Evolutionary conservation across 805 yeast species (phyloP).

Genomic region (Candida namnaoensis): DNA sequence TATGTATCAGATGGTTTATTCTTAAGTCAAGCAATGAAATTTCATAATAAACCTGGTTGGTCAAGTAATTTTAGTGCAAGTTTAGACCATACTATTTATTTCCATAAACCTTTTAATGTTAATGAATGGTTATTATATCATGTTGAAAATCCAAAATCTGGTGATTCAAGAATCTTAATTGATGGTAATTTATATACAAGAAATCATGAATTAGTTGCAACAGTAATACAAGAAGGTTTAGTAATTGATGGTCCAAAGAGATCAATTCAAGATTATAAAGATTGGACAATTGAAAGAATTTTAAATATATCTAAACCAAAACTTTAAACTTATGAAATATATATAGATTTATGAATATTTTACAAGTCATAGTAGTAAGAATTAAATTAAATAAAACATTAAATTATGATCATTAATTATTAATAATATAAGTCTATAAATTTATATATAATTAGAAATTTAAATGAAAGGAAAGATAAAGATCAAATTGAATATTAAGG

Average conservation of each 20-base stretch:
- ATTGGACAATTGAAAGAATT: not conserved
- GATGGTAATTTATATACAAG: conserved; percentile 43
- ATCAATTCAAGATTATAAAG: not conserved
- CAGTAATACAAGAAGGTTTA: conserved; percentile 58
- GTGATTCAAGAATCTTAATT: conserved; percentile 41
- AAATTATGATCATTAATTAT: no score
- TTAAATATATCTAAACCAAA: not conserved
- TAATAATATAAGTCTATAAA: no score
- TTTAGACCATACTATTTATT: conserved; percentile 53
- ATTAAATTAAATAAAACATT: no score
- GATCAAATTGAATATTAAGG: no score
- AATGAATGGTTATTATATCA: conserved; percentile 42
- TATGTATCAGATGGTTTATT: conserved; percentile 47
- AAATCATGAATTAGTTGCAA: conserved; percentile 43
- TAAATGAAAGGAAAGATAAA: no score
- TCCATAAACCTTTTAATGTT: conserved; percentile 40
- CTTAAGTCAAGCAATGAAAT: conserved; percentile 38
- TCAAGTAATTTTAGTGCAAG: conserved; percentile 43
- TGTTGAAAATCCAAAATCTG: conserved; percentile 34
- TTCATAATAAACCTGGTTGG: conserved; percentile 32
- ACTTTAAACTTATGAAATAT: no score
- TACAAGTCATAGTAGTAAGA: no score
- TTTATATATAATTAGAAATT: no score
- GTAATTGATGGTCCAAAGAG: conserved; percentile 6
- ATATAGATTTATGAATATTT: no score